phyloP scores from a whole-genome alignment of 2,329 filamentous ascomycete species.

The Boeremia exigua region DNA sequence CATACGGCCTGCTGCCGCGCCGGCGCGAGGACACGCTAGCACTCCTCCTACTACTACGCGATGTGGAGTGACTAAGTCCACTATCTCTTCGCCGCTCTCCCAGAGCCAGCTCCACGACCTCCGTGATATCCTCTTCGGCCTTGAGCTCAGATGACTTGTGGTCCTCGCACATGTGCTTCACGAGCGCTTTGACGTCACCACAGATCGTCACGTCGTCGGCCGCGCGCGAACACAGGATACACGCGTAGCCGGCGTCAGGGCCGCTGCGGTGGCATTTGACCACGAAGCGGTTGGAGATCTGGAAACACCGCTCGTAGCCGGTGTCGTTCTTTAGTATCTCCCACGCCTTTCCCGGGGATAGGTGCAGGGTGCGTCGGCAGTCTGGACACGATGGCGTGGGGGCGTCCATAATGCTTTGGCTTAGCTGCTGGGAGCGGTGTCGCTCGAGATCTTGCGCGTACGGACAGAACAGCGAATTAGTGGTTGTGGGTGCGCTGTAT shows the following conservation, averaged over 20 bases:
- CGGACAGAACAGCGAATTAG: slow-evolving; percentile 35
- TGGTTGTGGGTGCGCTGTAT: slow-evolving; percentile 22
- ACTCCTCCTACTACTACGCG: slow-evolving; percentile 33
- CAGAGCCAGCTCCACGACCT: slow-evolving; percentile 34
- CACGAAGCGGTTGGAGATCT: slow-evolving; percentile 44
- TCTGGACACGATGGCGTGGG: slow-evolving; percentile 39
- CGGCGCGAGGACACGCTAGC: slow-evolving; percentile 33
- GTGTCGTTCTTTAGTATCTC: slow-evolving; percentile 42
- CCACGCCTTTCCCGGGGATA: slow-evolving; percentile 45
- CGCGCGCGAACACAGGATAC: slow-evolving; percentile 40
- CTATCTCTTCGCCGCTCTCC: slow-evolving; percentile 35
- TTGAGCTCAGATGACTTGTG: slow-evolving; percentile 40
- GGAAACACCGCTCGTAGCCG: slow-evolving; percentile 42
- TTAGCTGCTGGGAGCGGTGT: slow-evolving; percentile 34
- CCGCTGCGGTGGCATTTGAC: slow-evolving; percentile 45
- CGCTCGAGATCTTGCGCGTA: slow-evolving; percentile 43
- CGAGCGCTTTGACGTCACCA: slow-evolving; percentile 46
- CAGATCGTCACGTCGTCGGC: slow-evolving; percentile 39
- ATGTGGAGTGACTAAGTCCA: slow-evolving; percentile 25
- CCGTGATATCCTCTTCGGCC: slow-evolving; percentile 40
- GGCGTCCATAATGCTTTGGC: slow-evolving; percentile 32
- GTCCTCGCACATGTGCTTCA: slow-evolving; percentile 45
- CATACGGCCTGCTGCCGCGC: slow-evolving; percentile 21
- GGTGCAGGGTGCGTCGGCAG: slow-evolving; percentile 37
- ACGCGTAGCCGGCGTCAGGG: slow-evolving; percentile 43